Conservation (phyloP, 164 flowering plant species). For the Platanus orientalis region DNA sequence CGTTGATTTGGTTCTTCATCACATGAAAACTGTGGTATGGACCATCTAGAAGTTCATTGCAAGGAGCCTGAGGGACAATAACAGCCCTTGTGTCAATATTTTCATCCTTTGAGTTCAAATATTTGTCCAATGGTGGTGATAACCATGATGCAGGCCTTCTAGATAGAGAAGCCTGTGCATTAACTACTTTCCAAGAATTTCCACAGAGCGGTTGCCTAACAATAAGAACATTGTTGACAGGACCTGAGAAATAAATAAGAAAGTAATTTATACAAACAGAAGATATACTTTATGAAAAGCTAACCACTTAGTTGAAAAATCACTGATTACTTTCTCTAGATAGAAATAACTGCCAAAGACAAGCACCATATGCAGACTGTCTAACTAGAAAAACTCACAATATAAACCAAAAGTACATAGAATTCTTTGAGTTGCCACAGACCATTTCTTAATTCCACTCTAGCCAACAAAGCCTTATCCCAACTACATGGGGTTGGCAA, state of each 20-base stretch:
- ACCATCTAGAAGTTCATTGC: slow-evolving; percentile 18
- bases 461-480: too few species aligned
- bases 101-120: slow-evolving; percentile 39
- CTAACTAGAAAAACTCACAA: background rate
- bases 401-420: too few species aligned
- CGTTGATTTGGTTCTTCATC: slow-evolving; percentile 49
- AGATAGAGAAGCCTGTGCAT: slow-evolving; percentile 25
- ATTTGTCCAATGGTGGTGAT: slow-evolving; percentile 68
- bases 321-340: background rate
- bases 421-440: background rate
- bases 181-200: slow-evolving; percentile 17
- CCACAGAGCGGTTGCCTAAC: slow-evolving; percentile 25
- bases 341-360: background rate
- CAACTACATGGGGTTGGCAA: too few species aligned
- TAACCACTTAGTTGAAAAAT: background rate
- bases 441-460: too few species aligned
- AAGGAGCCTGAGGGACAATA: slow-evolving; percentile 18
- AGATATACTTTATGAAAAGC: background rate
- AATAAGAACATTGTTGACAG: slow-evolving; percentile 61
- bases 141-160: slow-evolving; percentile 37
- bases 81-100: slow-evolving; percentile 24
- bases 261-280: background rate
- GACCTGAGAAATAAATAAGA: slow-evolving; percentile 39
- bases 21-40: slow-evolving; percentile 36
- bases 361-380: background rate